A percentile compares a stretch with the other conserved stretches of the same genome.
phyloP scores from a whole-genome alignment of 331 rosid genomes.

The Quercus tomentella region DNA sequence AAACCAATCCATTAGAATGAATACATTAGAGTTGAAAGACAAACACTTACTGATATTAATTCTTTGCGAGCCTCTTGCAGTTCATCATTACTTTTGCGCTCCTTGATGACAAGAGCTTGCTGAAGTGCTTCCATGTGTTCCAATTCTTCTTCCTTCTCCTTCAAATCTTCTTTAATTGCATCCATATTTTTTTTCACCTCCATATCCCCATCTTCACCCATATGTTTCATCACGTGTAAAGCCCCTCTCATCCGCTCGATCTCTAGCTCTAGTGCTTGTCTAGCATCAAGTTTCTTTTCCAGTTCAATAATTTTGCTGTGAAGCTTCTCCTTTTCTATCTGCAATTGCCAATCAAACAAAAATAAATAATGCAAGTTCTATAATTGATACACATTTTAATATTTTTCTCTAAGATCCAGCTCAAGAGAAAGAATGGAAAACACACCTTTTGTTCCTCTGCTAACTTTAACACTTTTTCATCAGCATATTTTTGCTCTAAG shows the following conservation, averaged over 20 bases:
- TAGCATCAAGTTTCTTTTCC: constrained; percentile 64
- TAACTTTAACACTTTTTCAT: constrained; percentile 48
- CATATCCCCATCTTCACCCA: constrained; percentile 51
- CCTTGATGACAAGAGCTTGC: constrained; percentile 54
- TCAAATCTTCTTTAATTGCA: constrained; percentile 34
- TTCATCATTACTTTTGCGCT: constrained; percentile 76
- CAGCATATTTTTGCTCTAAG: constrained; percentile 59
- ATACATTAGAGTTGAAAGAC: not conserved
- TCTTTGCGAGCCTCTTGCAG: constrained; percentile 85
- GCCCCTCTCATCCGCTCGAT: constrained; percentile 69
- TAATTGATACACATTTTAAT: not conserved
- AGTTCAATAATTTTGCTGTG: constrained; percentile 46
- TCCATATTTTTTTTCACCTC: constrained; percentile 51
- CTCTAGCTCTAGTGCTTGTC: constrained; percentile 62
- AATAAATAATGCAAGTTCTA: constrained; percentile 1
- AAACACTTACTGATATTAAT: constrained; percentile 36
- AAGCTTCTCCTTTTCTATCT: constrained; percentile 65
- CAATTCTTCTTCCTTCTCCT: constrained; percentile 63
- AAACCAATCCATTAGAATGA: not conserved
- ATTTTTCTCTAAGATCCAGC: not conserved
- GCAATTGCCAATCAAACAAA: constrained; percentile 21
- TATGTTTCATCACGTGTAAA: constrained; percentile 61
- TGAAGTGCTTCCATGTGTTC: constrained; percentile 38
- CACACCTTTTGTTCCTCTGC: constrained; percentile 63
- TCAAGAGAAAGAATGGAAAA: not conserved